Evolutionary conservation across 805 yeast species (phyloP).

Genomic region (Priceomyces medius): DNA sequence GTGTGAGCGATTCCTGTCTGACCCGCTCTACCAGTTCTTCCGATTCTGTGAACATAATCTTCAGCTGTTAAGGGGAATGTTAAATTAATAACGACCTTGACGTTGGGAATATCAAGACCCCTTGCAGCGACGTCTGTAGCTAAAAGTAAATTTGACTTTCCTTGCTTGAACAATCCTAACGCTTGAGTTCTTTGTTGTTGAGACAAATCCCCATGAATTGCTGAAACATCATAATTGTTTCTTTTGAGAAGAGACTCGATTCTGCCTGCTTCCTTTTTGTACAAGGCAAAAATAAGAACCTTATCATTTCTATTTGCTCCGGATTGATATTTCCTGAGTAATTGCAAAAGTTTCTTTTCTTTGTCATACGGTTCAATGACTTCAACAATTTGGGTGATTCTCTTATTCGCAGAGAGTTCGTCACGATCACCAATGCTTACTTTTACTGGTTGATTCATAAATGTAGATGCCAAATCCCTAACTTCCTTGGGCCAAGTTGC

Average conservation of each 20-base stretch:
- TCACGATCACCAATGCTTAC: conserved; percentile 93
- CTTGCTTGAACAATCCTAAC: conserved; percentile 78
- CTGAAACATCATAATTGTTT: conserved; percentile 80
- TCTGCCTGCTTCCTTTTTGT: conserved; percentile 94
- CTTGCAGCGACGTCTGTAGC: conserved; percentile 99
- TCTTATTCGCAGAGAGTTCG: conserved; percentile 89
- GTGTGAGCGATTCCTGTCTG: conserved; percentile 94
- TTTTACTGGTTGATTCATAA: conserved; percentile 83
- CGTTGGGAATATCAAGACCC: conserved; percentile 97
- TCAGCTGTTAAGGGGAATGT: conserved; percentile 96
- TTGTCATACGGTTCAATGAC: conserved; percentile 76
- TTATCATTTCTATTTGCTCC: conserved; percentile 70
- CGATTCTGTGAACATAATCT: conserved; percentile 96
- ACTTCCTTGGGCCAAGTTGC: conserved; percentile 99
- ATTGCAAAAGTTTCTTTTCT: conserved; percentile 69
- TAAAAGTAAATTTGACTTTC: conserved; percentile 69
- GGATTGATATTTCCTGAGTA: conserved; percentile 72
- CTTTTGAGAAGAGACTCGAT: conserved; percentile 72
- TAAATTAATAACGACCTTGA: conserved; percentile 88
- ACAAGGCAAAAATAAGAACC: conserved; percentile 87
- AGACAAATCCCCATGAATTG: conserved; percentile 93
- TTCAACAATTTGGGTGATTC: conserved; percentile 91
- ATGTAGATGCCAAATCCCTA: conserved; percentile 82
- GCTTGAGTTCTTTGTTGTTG: conserved; percentile 93
- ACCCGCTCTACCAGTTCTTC: conserved; percentile 98